Conservation (phyloP, 2,329 filamentous ascomycete genomes). For the Talaromyces sp. region DNA sequence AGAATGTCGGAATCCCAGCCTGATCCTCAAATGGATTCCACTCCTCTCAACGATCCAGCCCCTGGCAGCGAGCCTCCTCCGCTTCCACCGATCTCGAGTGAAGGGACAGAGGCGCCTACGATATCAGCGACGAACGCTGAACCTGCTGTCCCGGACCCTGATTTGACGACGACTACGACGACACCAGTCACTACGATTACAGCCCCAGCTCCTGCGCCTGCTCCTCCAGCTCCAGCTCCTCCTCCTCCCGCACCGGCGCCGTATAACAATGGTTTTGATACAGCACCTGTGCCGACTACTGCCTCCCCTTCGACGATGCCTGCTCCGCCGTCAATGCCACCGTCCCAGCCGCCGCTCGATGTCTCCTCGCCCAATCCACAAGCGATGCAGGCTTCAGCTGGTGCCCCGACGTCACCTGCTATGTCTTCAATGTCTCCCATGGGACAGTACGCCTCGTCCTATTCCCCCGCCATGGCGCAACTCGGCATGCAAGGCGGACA, state of each 20-base stretch:
- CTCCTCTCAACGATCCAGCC: neutral
- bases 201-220: conserved; percentile 6
- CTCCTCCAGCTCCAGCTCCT: conserved; percentile 4
- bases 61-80: conserved; percentile 2
- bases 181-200: neutral
- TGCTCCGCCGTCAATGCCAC: conserved; percentile 29
- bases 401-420: conserved; percentile 44
- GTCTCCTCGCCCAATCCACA: conserved; percentile 5
- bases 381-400: conserved; percentile 33
- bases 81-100: conserved; percentile 7
- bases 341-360: conserved; percentile 16
- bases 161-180: neutral
- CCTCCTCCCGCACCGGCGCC: conserved; percentile 3
- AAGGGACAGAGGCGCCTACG: conserved; percentile 1
- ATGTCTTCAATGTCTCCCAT: conserved; percentile 47
- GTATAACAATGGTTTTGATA: conserved; percentile 5
- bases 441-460: conserved; percentile 49
- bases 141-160: neutral
- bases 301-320: conserved; percentile 21
- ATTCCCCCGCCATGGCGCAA: conserved; percentile 26
- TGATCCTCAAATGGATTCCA: neutral
- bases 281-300: conserved; percentile 12
- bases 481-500: conserved; percentile 36
- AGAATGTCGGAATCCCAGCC: conserved; percentile 8
- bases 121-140: neutral